Percentiles rank a stretch among this genome's conserved stretches.
phyloP scores from a whole-genome alignment of 768 basidiomycete genomes.

The Albatrellus ellisii region DNA sequence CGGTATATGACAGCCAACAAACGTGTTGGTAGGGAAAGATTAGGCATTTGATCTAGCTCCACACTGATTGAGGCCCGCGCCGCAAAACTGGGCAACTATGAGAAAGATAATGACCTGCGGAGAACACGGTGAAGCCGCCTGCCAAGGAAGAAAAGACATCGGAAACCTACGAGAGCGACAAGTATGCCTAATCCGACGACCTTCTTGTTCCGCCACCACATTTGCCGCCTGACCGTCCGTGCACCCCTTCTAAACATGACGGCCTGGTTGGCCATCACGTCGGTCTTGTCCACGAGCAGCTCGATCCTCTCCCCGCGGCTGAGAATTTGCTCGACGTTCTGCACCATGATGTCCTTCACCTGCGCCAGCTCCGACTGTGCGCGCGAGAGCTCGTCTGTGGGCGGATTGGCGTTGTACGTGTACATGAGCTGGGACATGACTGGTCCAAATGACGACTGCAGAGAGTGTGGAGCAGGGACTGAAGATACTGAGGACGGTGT shows the following conservation, averaged over 20 bases:
- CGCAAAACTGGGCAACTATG: constrained; percentile 82
- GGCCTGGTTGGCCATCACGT: constrained; percentile 88
- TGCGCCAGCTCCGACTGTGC: constrained; percentile 83
- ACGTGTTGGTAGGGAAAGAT: no score
- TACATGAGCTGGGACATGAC: constrained; percentile 66
- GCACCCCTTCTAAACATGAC: constrained; percentile 89
- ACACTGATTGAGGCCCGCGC: constrained; percentile 38
- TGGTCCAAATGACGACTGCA: constrained; percentile 63
- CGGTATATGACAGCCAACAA: background rate
- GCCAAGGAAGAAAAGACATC: no score
- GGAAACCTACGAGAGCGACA: constrained; percentile 49
- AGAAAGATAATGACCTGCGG: constrained; percentile 65
- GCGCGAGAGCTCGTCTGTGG: constrained; percentile 76
- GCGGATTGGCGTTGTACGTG: constrained; percentile 82
- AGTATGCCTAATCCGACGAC: constrained; percentile 51
- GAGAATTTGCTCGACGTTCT: constrained; percentile 95
- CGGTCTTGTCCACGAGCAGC: constrained; percentile 93
- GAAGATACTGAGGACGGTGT: constrained; percentile 43
- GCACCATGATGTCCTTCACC: constrained; percentile 96
- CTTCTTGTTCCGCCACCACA: constrained; percentile 85
- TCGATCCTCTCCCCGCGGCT: constrained; percentile 92
- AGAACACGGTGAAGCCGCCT: background rate
- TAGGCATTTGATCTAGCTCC: no score
- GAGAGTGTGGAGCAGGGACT: constrained; percentile 36
- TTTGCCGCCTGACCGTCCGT: constrained; percentile 64